Conservation (phyloP, 805 yeast genomes). For the Nakazawaea peltata region DNA sequence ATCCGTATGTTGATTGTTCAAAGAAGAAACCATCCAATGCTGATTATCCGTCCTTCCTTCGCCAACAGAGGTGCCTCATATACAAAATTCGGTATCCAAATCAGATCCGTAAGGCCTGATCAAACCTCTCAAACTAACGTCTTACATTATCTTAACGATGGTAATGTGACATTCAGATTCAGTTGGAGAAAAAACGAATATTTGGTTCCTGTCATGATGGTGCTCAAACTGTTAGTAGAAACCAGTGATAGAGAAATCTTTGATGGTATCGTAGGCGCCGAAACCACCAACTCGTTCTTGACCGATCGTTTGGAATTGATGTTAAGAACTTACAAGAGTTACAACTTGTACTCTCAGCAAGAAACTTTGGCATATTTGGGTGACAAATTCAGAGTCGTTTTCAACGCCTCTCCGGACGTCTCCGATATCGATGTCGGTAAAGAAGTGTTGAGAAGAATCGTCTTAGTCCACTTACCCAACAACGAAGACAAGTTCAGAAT, state of each 20-base stretch:
- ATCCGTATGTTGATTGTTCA: slow-evolving; percentile 97
- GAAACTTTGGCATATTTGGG: slow-evolving; percentile 94
- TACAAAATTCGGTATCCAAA: slow-evolving; percentile 86
- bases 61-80: slow-evolving; percentile 90
- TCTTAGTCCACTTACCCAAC: slow-evolving; percentile 75
- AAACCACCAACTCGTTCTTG: slow-evolving; percentile 79
- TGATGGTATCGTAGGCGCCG: slow-evolving; percentile 92
- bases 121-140: slow-evolving; percentile 97
- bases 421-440: slow-evolving; percentile 88
- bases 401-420: slow-evolving; percentile 81
- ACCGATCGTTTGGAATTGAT: slow-evolving; percentile 96
- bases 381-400: slow-evolving; percentile 90
- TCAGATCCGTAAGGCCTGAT: slow-evolving; percentile 91
- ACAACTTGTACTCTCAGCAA: slow-evolving; percentile 67
- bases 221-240: slow-evolving; percentile 82
- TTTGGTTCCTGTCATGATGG: slow-evolving; percentile 87
- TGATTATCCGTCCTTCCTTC: slow-evolving; percentile 90
- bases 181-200: slow-evolving; percentile 97
- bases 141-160: slow-evolving; percentile 91
- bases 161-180: slow-evolving; percentile 93
- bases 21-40: slow-evolving; percentile 97
- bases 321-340: slow-evolving; percentile 79
- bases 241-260: slow-evolving; percentile 93
- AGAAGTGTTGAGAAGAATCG: slow-evolving; percentile 75
- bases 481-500: slow-evolving; percentile 77